Evolutionary conservation across 2,329 filamentous ascomycete species (phyloP).

Genomic region (Neoascochyta sp.): DNA sequence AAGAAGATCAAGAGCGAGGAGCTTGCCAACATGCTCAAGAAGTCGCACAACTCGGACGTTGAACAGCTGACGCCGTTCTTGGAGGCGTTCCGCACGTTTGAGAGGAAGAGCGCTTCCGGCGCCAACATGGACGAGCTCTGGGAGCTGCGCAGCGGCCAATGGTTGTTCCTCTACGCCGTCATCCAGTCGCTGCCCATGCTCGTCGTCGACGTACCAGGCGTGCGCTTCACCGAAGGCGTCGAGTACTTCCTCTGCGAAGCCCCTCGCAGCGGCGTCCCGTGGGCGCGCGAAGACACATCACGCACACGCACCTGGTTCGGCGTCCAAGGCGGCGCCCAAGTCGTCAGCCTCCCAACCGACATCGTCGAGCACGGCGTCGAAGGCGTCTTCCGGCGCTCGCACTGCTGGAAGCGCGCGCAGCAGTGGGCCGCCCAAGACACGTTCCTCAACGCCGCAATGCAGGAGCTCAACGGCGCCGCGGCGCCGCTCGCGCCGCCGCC

Average conservation of each 20-base stretch:
- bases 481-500: slow-evolving; percentile 33
- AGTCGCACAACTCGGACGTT: slow-evolving; percentile 75
- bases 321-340: slow-evolving; percentile 61
- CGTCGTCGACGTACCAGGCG: slow-evolving; percentile 68
- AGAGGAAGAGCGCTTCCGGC: slow-evolving; percentile 63
- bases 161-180: slow-evolving; percentile 77
- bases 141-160: slow-evolving; percentile 71
- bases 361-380: slow-evolving; percentile 64
- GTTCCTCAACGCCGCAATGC: slow-evolving; percentile 33
- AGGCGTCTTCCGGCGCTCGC: slow-evolving; percentile 63
- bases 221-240: slow-evolving; percentile 66
- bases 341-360: slow-evolving; percentile 61
- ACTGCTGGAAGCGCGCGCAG: slow-evolving; percentile 64
- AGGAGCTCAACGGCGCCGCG: slow-evolving; percentile 29
- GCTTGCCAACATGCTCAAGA: slow-evolving; percentile 69
- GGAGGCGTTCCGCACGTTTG: slow-evolving; percentile 66
- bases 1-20: slow-evolving; percentile 76
- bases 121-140: slow-evolving; percentile 63
- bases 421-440: slow-evolving; percentile 52
- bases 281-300: slow-evolving; percentile 60
- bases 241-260: slow-evolving; percentile 81
- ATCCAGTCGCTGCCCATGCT: slow-evolving; percentile 75
- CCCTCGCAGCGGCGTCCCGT: slow-evolving; percentile 68
- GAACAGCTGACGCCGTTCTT: slow-evolving; percentile 61
- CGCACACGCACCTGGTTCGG: slow-evolving; percentile 68